A percentile compares a stretch with the other conserved stretches of the same genome.
phyloP scores from a whole-genome alignment of 768 basidiomycete species.

The Wakefieldia striispora region DNA sequence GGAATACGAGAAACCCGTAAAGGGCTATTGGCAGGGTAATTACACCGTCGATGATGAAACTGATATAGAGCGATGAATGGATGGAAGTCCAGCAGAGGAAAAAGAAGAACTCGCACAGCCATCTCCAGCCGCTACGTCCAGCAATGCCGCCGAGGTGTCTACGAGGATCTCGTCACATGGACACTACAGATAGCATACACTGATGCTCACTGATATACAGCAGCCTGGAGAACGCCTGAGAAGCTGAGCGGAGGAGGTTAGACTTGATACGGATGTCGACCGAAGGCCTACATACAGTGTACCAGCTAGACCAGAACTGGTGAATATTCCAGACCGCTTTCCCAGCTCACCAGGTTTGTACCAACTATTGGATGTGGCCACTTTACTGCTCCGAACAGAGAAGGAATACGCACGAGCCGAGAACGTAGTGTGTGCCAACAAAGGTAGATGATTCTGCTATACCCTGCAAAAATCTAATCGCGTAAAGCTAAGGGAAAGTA shows the following conservation, averaged over 20 bases:
- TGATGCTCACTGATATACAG: constrained; percentile 50
- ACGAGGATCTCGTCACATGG: not conserved
- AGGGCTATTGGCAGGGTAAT: constrained; percentile 70
- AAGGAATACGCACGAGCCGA: constrained; percentile 55
- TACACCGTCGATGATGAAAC: constrained; percentile 68
- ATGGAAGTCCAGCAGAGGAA: not conserved
- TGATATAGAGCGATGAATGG: constrained; percentile 18
- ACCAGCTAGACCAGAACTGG: constrained; percentile 57
- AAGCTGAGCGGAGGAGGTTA: constrained; percentile 39
- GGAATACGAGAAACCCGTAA: constrained; percentile 72
- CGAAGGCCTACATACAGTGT: constrained; percentile 56
- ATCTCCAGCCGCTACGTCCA: constrained; percentile 65
- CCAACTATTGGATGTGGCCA: constrained; percentile 43
- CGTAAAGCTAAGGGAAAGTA: constrained; percentile 48
- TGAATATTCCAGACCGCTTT: constrained; percentile 71
- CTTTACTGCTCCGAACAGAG: not conserved
- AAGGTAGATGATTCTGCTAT: constrained; percentile 75
- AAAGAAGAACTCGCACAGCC: constrained; percentile 42
- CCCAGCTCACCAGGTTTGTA: constrained; percentile 70
- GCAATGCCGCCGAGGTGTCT: constrained; percentile 49
- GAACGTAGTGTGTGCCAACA: constrained; percentile 69
- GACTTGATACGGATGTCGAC: not conserved
- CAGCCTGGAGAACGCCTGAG: constrained; percentile 63
- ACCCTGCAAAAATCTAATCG: constrained; percentile 71
- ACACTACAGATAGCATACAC: not conserved